Evolutionary conservation across 352 stramenopile species (phyloP), one percentile per base, ranked within the genome.

Genomic region (Phytophthora pseudosyringae): DNA sequence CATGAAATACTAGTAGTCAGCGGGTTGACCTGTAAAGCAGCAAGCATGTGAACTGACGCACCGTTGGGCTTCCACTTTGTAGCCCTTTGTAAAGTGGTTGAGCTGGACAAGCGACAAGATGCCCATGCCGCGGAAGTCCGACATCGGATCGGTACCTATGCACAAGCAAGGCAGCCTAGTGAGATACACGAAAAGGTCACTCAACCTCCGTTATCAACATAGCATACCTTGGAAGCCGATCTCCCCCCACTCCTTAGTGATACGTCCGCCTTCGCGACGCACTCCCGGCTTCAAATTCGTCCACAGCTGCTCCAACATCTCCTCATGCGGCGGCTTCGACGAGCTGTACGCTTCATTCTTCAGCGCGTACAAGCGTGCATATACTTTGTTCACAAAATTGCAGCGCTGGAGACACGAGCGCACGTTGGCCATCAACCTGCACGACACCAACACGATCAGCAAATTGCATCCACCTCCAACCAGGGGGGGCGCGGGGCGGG

Each of bases 181-280:
- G 28, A 54, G 26, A 50, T 7, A 13, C 25, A 11, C 15, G 9
- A 4, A 25, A 5, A 31, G 33, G 39, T 26, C 13, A 32, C 21
- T 5, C 10, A 9, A 40, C 21, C 21, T 21, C 21, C 21, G 21
- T 21, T 29, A 28, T 4, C 25, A 50, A 12, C 21, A 40, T 11
- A 5, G 35, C 47, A 2, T 53, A 91, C 86, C 87, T 86, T 95
- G 86, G 45, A 95, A 95, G 26, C 88, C 88, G 47, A 95, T 94
- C 39, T 95, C 88, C 29, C 82, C 83, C 88, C 88, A 95, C 40
- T 95, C 88, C 64, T 94, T 95, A 2, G 88, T 95, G 55, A 93
- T 91, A 1, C 88, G 76, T 26, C 88, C 88, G 41, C 86, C 84
- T 33, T 73, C 68, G 49, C 88, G 86, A 58, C 88, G 88, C 15